Conservation (phyloP, 208 protist genomes). For the Leishmania tarentolae region DNA sequence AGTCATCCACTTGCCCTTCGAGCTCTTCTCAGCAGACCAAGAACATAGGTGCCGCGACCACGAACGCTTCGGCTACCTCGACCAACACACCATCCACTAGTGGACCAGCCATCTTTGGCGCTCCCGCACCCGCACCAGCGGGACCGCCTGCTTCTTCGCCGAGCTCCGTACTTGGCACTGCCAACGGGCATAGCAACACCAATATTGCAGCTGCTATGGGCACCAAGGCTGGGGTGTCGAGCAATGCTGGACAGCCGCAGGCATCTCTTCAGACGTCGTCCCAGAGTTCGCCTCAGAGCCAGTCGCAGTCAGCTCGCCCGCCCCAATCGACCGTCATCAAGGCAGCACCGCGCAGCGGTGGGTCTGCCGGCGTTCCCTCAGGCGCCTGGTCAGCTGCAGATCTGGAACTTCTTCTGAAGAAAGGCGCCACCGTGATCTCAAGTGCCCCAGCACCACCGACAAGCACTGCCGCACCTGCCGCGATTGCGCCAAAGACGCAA, state of each 20-base stretch:
- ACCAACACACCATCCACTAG: neutral
- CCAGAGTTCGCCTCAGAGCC: neutral
- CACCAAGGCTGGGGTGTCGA: slow-evolving; percentile 4
- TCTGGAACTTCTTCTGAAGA: slow-evolving; percentile 60
- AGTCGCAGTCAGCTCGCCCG: neutral
- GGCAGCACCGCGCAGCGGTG: slow-evolving; percentile 6
- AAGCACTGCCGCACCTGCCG: neutral
- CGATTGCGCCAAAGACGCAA: slow-evolving; percentile 12
- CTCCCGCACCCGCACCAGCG: neutral
- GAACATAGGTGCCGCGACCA: neutral
- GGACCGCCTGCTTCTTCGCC: neutral
- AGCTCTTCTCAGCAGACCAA: neutral
- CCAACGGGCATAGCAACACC: slow-evolving; percentile 8
- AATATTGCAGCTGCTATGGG: slow-evolving; percentile 14
- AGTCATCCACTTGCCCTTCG: neutral
- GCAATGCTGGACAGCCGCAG: slow-evolving; percentile 1
- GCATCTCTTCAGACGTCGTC: neutral
- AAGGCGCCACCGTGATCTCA: slow-evolving; percentile 12
- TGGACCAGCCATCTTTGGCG: neutral
- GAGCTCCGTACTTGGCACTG: slow-evolving; percentile 2
- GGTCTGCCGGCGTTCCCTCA: neutral
- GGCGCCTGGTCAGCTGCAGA: slow-evolving; percentile 59
- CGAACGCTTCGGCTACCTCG: neutral
- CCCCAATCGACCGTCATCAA: neutral
- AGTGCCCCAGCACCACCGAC: slow-evolving; percentile 1